These are phyloP conservation scores for Brassica rapa DNA, from an alignment of 345 rosid species.

Conservation along the genomic window DNA sequence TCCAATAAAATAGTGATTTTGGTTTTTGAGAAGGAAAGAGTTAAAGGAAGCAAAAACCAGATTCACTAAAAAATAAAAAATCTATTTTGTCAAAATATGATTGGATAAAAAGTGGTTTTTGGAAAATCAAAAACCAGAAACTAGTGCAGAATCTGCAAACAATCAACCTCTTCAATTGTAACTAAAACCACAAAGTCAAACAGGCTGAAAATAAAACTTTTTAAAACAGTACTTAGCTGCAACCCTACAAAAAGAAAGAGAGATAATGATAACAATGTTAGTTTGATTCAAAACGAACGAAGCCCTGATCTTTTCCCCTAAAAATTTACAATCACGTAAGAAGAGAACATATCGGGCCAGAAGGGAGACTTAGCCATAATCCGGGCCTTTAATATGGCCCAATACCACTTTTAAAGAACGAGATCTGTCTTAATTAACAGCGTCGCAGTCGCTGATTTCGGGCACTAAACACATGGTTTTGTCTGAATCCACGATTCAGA, in stretches of 20 bases:
- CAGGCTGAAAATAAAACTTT: not conserved
- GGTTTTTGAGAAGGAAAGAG: too few relatives aligned
- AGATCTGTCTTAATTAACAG: conserved; percentile 9
- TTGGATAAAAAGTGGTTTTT: too few relatives aligned
- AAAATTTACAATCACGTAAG: not conserved
- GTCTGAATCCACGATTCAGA: conserved; percentile 30
- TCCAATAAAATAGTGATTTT: too few relatives aligned
- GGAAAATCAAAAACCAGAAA: too few relatives aligned
- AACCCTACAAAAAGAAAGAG: not conserved
- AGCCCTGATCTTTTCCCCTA: not conserved
- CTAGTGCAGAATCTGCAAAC: too few relatives aligned
- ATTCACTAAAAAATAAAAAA: too few relatives aligned
- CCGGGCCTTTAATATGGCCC: not conserved
- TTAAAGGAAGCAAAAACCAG: too few relatives aligned
- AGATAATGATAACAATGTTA: not conserved
- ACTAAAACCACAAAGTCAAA: not conserved
- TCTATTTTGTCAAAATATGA: too few relatives aligned
- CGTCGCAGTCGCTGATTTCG: conserved; percentile 1
- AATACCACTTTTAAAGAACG: not conserved
- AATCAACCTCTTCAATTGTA: too few relatives aligned
- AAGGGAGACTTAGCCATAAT: not conserved
- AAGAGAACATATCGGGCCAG: not conserved
- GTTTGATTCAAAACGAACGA: not conserved
- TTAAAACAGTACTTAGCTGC: not conserved
- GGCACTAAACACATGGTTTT: not conserved